Conservation (phyloP, 495 filamentous ascomycete genomes). For the Podospora pseudocomata region DNA sequence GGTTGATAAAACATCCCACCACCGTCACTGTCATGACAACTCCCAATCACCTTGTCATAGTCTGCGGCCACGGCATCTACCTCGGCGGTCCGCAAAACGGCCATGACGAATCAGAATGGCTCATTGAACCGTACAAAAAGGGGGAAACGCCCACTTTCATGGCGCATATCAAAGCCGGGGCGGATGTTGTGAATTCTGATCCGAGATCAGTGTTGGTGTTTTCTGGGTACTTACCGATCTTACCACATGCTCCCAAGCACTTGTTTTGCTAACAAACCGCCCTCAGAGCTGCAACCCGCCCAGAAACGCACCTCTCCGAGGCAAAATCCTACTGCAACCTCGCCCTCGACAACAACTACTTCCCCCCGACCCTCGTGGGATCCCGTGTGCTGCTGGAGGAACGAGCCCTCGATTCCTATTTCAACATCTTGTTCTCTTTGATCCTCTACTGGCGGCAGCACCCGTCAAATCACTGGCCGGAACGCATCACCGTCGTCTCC, state of each 20-base stretch:
- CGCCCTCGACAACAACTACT: slow-evolving; percentile 17
- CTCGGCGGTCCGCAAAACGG: slow-evolving; percentile 58
- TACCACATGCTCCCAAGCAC: background rate
- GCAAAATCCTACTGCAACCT: slow-evolving; percentile 61
- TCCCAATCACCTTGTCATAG: slow-evolving; percentile 59
- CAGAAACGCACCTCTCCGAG: slow-evolving; percentile 55
- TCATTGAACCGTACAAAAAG: slow-evolving; percentile 65
- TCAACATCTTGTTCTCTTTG: slow-evolving; percentile 71
- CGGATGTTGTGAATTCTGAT: slow-evolving; percentile 45
- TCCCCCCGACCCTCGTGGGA: background rate
- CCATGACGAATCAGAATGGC: slow-evolving; percentile 63
- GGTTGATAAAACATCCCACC: background rate
- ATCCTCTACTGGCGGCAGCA: slow-evolving; percentile 52
- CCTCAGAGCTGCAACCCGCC: slow-evolving; percentile 57
- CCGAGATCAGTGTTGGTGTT: slow-evolving; percentile 54
- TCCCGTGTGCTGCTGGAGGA: slow-evolving; percentile 54
- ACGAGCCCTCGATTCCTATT: slow-evolving; percentile 72
- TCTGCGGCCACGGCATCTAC: slow-evolving; percentile 83
- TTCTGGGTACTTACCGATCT: slow-evolving; percentile 56
- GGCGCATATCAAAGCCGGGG: slow-evolving; percentile 62
- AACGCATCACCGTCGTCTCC: slow-evolving; percentile 61
- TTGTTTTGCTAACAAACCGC: slow-evolving; percentile 7
- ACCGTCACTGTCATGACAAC: slow-evolving; percentile 11
- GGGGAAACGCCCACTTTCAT: slow-evolving; percentile 72
- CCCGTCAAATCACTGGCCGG: slow-evolving; percentile 42